Conservation (phyloP, 1,284 basidiomycete species). For the Amylostereum chailletii region DNA sequence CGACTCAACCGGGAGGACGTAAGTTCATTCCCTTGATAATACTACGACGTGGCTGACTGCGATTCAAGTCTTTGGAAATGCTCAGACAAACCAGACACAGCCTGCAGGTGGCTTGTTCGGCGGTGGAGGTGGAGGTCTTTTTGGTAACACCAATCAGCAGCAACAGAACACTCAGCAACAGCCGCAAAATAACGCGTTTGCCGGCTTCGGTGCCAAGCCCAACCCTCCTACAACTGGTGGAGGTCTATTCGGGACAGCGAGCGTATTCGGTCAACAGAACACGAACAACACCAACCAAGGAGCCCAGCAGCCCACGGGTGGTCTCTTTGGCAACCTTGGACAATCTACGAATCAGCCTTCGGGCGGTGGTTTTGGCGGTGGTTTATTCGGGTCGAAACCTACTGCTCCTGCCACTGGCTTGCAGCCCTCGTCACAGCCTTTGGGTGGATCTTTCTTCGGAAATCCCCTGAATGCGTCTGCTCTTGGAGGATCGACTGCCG, state of each 20-base stretch:
- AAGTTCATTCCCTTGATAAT: not conserved
- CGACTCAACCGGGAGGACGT: conserved; percentile 9
- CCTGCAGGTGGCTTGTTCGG: conserved; percentile 30
- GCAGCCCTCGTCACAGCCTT: conserved; percentile 26
- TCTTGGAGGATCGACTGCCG: conserved; percentile 31
- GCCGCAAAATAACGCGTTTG: conserved; percentile 22
- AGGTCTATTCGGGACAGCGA: conserved; percentile 33
- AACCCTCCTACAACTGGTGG: conserved; percentile 22
- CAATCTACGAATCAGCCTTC: conserved; percentile 26
- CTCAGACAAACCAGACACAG: conserved; percentile 14
- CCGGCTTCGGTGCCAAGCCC: conserved; percentile 20
- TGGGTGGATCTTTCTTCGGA: conserved; percentile 41
- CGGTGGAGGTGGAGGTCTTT: conserved; percentile 13
- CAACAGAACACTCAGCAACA: conserved; percentile 21
- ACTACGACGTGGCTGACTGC: not conserved
- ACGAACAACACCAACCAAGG: conserved; percentile 21
- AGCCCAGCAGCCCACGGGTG: conserved; percentile 17
- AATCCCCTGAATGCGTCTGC: conserved; percentile 24
- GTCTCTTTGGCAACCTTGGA: conserved; percentile 34
- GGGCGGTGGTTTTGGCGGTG: conserved; percentile 25
- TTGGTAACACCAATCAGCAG: conserved; percentile 19
- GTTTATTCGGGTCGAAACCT: conserved; percentile 35
- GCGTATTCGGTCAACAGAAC: conserved; percentile 25
- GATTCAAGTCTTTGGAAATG: conserved; percentile 5
- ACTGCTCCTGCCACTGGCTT: conserved; percentile 24